phyloP scores from a whole-genome alignment of 2,329 filamentous ascomycete species.

The Botrytis byssoidea region DNA sequence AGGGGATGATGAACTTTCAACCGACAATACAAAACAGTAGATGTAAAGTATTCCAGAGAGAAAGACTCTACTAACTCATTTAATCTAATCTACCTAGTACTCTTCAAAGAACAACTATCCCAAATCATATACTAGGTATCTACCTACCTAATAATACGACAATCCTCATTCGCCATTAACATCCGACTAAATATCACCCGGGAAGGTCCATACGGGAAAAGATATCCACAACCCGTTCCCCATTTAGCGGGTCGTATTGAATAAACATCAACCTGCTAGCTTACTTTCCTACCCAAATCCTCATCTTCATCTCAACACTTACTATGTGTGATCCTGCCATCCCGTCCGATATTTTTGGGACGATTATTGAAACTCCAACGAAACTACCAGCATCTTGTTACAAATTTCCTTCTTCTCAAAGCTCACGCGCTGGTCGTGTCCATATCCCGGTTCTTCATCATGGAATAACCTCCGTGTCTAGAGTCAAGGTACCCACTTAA shows the following conservation, averaged over 20 bases:
- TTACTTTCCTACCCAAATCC: neutral
- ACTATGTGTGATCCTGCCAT: neutral
- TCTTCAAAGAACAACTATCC: neutral
- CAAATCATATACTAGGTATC: too few relatives aligned
- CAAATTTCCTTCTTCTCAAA: constrained; percentile 21
- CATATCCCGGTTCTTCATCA: neutral
- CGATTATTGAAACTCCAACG: constrained; percentile 34
- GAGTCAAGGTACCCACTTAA: constrained; percentile 25
- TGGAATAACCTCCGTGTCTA: constrained; percentile 2
- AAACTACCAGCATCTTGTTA: constrained; percentile 33
- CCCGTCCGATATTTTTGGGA: constrained; percentile 4
- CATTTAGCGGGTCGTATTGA: neutral
- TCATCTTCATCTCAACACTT: neutral
- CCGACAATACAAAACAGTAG: neutral
- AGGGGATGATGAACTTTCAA: neutral
- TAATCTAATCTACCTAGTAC: neutral
- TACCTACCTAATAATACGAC: too few relatives aligned
- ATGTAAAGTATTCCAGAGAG: neutral
- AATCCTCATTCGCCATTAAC: neutral
- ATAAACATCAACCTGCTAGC: neutral
- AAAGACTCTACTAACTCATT: neutral
- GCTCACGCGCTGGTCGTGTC: neutral
- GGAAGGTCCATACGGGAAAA: neutral
- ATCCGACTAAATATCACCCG: neutral
- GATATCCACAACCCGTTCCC: neutral